Evolutionary conservation across 495 filamentous ascomycete genomes (phyloP), one percentile per base, ranked within the genome.

Genomic region (Trypethelium eluteriae): DNA sequence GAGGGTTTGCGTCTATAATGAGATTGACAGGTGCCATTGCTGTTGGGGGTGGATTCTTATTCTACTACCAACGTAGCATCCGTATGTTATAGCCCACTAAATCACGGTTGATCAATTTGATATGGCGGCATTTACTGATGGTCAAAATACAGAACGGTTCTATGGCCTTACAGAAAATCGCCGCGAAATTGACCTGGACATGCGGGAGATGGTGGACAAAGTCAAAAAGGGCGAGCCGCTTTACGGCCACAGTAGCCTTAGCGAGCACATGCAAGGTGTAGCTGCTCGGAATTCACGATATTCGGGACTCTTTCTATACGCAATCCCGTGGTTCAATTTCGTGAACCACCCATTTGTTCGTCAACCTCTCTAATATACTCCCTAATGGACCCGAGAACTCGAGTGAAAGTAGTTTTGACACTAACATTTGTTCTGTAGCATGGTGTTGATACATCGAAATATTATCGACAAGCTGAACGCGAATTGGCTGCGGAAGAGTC

Each of bases 371-470:
- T 18, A 5, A 9, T 62, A 12, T 67, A 1, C 1, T 14, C 41
- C 41, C 41, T 46, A 7, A 7, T 9, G 41, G 41, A 7, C 7
- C 41, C 41, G 7, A 46, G 9, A 46, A 46, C 7, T 7, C 41
- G 7, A 10, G 32, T 16, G 12, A 7, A 10, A 57, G 18, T 61
- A 67, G 38, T 16, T 67, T 49, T 10, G 14, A 25, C 25, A 65
- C 41, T 70, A 38, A 64, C 61, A 62, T 39, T 44, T 53, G 59
- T 62, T 35, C 38, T 32, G 6, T 72, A 96, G 83, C 94, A 98
- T 76, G 94, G 94, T 69, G 89, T 98, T 64, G 95, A 98, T 77
- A 98, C 94, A 38, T 90, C 92, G 66, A 98, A 98, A 80, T 98
- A 98, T 80, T 98, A 96, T 78, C 86, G 86, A 75, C 89, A 93